Evolutionary conservation across 1,139 yeast species (phyloP), one percentile per base, ranked within the genome.

Genomic region (Taiozyma onychis): DNA sequence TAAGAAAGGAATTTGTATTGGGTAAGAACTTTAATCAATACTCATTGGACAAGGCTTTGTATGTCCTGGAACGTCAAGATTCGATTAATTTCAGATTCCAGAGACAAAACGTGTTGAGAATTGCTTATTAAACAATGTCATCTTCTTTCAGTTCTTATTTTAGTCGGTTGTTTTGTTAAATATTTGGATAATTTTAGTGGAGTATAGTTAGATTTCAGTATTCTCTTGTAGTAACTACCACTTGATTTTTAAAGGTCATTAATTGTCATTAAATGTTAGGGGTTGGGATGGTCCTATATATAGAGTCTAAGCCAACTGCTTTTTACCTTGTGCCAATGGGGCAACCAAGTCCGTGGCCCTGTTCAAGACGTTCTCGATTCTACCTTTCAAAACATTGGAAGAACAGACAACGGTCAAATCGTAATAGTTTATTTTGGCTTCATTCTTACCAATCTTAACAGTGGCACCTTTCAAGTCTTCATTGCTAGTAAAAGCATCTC

Each of bases 61-160:
- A 79, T 67, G 83, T 88, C 9, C 67, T 93, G 68, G 97, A 90
- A 66, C 78, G 95, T 53, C 88, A 89, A 57, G 98, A 90, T 54
- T 85, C 87, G 21, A 83, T 93, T 45, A 88, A 88, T 60, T 83
- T 90, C 67, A 78, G 97, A 63, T 90, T 88, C 65, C 97, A 91
- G 69, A 81, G 97, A 49, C 88, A 88, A 60, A 87, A 86, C 60
- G 80, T 93, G 42, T 83, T 88, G 65, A 81, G 99, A 63, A 76
- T 83, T 45, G 95, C 95, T 50, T 88, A 84, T 42, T 86, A 68
- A 60, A 27, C 11, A 7, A 9, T 8, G 30, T 27, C 30, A 10
- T 27, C 13, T 27, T 27, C n/a, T 21, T n/a, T 14, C 30, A 21
- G 22, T 14, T 24, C 43, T 44, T 34, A 11, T 44, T 8, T 16